A percentile compares a stretch with the other conserved stretches of the same genome.
Conservation (phyloP, 164 flowering plant genomes). For the Echeveria elegans region DNA sequence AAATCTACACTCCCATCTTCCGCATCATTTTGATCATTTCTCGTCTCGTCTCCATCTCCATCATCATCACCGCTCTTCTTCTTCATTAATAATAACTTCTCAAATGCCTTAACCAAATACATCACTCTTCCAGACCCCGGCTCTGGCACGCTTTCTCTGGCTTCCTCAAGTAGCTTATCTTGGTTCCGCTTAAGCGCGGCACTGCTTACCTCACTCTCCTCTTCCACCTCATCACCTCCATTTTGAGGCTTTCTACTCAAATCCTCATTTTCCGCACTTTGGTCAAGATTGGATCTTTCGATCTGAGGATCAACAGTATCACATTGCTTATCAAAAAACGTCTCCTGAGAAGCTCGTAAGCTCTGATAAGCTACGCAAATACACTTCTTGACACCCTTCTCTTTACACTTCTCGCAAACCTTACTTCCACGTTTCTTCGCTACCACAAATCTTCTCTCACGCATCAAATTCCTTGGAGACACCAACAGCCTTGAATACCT, state of each 20-base stretch:
- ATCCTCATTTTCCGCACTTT: slow-evolving; percentile 12
- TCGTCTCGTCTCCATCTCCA: slow-evolving; percentile 10
- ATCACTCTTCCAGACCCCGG: slow-evolving; percentile 57
- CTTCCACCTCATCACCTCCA: slow-evolving; percentile 16
- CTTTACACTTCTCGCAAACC: slow-evolving; percentile 30
- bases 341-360: slow-evolving; percentile 76
- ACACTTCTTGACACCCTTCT: slow-evolving; percentile 39
- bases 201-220: slow-evolving; percentile 18
- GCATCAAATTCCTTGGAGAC: slow-evolving; percentile 47
- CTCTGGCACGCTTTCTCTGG: slow-evolving; percentile 54
- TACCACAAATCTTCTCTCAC: slow-evolving; percentile 65
- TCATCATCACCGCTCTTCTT: slow-evolving; percentile 18
- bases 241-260: too few species aligned
- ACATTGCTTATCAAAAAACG: slow-evolving; percentile 40
- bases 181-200: slow-evolving; percentile 49
- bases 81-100: slow-evolving; percentile 29
- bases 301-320: slow-evolving; percentile 16
- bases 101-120: slow-evolving; percentile 84
- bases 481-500: slow-evolving; percentile 21
- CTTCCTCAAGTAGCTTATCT: slow-evolving; percentile 54
- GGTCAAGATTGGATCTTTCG: not conserved
- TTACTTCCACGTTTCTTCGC: slow-evolving; percentile 71
- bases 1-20: slow-evolving; percentile 10
- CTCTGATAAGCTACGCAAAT: slow-evolving; percentile 72
- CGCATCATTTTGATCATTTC: not conserved